These are phyloP conservation scores for Oryza punctata DNA, from an alignment of 176 grass and related monocot genomes.

Conservation along the genomic window DNA sequence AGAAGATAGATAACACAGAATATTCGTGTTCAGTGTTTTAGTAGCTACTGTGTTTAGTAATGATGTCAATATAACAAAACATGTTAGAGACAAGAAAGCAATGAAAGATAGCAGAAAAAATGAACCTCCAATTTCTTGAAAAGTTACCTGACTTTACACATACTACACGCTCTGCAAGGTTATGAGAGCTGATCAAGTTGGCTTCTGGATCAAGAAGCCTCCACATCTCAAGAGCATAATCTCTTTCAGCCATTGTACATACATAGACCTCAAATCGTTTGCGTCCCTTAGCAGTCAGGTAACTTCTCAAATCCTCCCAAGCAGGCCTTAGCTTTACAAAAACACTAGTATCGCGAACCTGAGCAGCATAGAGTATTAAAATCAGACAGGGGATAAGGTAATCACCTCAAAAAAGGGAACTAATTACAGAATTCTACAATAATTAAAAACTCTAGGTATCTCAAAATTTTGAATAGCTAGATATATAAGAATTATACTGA, in stretches of 20 bases:
- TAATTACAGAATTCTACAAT: slow-evolving; percentile 7
- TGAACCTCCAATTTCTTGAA: slow-evolving; percentile 3
- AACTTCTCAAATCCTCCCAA: slow-evolving; percentile 98
- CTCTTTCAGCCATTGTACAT: slow-evolving; percentile 96
- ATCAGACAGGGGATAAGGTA: slow-evolving; percentile 16
- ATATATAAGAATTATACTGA: slow-evolving; percentile 24
- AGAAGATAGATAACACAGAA: not conserved
- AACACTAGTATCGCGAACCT: slow-evolving; percentile 97
- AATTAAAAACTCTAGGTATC: slow-evolving; percentile 8
- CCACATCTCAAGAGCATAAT: slow-evolving; percentile 99
- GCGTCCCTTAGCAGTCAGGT: slow-evolving; percentile 88
- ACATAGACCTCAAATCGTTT: slow-evolving; percentile 99
- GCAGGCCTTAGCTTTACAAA: slow-evolving; percentile 96
- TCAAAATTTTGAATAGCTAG: not conserved
- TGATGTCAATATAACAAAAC: slow-evolving; percentile 12
- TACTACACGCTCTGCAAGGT: slow-evolving; percentile 73
- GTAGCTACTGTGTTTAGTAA: not conserved
- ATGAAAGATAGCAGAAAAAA: slow-evolving; percentile 10
- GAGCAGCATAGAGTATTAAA: slow-evolving; percentile 31
- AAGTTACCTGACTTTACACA: slow-evolving; percentile 89
- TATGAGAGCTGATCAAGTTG: slow-evolving; percentile 68
- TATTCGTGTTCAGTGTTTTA: not conserved
- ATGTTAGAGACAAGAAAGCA: slow-evolving; percentile 21
- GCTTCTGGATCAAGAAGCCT: slow-evolving; percentile 95
- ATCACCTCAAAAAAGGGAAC: slow-evolving; percentile 19